phyloP scores from a whole-genome alignment of 2,329 filamentous ascomycete genomes.

The Xylaria sp. region DNA sequence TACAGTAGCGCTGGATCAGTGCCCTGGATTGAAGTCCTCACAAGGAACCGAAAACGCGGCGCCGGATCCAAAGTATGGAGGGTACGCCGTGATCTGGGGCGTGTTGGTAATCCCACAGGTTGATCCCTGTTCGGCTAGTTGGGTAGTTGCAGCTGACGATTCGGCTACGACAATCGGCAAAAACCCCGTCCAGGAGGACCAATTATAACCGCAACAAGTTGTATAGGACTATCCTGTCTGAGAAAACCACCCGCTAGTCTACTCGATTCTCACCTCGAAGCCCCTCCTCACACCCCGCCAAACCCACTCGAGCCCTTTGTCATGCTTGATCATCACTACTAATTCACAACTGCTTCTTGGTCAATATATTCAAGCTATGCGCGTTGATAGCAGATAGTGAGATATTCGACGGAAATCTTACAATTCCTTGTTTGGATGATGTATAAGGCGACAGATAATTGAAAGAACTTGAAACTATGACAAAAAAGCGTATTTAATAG shows the following conservation, averaged over 20 bases:
- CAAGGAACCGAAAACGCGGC: constrained; percentile 64
- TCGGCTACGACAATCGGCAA: constrained; percentile 25
- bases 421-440: constrained; percentile 9
- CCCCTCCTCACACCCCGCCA: constrained; percentile 23
- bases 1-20: constrained; percentile 43
- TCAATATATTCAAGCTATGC: constrained; percentile 25
- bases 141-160: neutral
- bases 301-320: constrained; percentile 34
- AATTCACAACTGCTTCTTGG: constrained; percentile 22
- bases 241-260: constrained; percentile 10
- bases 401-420: neutral
- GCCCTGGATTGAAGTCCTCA: constrained; percentile 69
- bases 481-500: neutral
- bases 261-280: constrained; percentile 2
- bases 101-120: constrained; percentile 23
- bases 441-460: constrained; percentile 1
- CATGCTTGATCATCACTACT: constrained; percentile 40
- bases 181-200: constrained; percentile 7
- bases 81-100: constrained; percentile 70
- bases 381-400: neutral
- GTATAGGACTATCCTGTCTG: constrained; percentile 2
- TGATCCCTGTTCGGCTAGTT: constrained; percentile 19
- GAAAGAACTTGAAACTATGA: constrained; percentile 5
- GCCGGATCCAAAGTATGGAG: constrained; percentile 71
- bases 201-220: constrained; percentile 18